A percentile compares a stretch with the other conserved stretches of the same genome.
These are phyloP conservation scores for Capsicum pubescens DNA, from an alignment of 257 asterid species.

Conservation along the genomic window DNA sequence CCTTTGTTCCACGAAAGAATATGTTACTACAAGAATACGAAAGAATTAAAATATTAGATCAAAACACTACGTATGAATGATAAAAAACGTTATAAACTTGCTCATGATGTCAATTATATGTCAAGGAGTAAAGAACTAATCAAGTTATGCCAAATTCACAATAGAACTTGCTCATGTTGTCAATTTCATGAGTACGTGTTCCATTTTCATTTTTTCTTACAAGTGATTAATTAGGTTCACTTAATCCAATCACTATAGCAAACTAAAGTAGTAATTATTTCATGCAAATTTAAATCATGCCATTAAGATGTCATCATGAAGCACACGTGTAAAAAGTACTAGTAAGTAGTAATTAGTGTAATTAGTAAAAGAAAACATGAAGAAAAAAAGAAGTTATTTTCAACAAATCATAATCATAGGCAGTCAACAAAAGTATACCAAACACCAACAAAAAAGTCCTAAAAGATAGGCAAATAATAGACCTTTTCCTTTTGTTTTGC, in stretches of 20 bases:
- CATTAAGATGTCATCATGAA: neutral
- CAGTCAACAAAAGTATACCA: constrained; percentile 23
- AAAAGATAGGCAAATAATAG: constrained; percentile 9
- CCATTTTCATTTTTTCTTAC: neutral
- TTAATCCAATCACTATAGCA: constrained; percentile 17
- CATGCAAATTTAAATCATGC: constrained; percentile 1
- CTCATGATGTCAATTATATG: too few species aligned
- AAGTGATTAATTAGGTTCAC: constrained; percentile 21
- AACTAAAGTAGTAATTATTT: neutral
- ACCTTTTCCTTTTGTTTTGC: neutral
- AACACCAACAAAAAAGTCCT: neutral
- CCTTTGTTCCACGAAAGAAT: too few species aligned
- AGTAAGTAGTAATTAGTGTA: neutral
- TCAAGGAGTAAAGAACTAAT: too few species aligned
- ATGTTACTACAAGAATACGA: too few species aligned
- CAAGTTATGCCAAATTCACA: too few species aligned
- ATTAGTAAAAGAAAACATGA: constrained; percentile 19
- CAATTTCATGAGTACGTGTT: neutral
- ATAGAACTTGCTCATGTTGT: too few species aligned
- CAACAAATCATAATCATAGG: neutral
- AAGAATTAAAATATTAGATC: too few species aligned
- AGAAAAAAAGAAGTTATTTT: neutral
- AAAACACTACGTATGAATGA: too few species aligned
- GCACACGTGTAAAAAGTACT: constrained; percentile 22
- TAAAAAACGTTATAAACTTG: too few species aligned